Base-by-base conservation (phyloP, 148 eudicot species). In the Silene conica region DNA sequence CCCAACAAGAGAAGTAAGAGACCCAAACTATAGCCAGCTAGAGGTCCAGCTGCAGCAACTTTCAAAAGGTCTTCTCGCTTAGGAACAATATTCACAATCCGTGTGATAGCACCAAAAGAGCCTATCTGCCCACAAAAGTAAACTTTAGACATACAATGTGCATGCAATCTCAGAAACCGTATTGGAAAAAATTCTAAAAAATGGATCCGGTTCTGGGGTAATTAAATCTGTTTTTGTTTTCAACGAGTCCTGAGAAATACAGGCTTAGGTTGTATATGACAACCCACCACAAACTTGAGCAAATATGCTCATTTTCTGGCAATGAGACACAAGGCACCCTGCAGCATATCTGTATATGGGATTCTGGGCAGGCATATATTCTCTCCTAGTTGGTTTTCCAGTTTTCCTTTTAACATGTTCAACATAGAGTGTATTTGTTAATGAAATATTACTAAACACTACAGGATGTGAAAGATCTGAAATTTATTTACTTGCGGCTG, bases 71-170 rank as follows among this genome's bases (percentile, higher is more conserved):
- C 96, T 77, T 89, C 94, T 20, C 99, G 94, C 61, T 80, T 90
- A 26, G 89, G 92, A 77, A 96, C 96, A 57, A 96, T 88, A 73
- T 86, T 92, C 71, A 82, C 62, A 46, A 96, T 92, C 85, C 99
- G 90, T 58, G 99, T 96, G 63, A 96, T 96, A 78, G 91, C 87
- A 80, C 99, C 97, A 80, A 89, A 96, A 28, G 96, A 96, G 84
- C 99, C 99, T 87, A 96, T 92, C 99, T 96, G 99, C 85, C 85
- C 90, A 83, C 73, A 81, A 80, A 83, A 83, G 78, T 52, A 72
- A 73, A 61, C 80, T 82, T 81, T 78, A 88, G 87, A 77, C 58
- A 74, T 61, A 59, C 71, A 31, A 67, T 23, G 41, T 26, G 78
- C 67, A 55, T 25, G 11, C 65, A 25, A 56, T 21, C 55, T 25